Conservation (phyloP, 257 asterid genomes). For the Ilex aquifolium region DNA sequence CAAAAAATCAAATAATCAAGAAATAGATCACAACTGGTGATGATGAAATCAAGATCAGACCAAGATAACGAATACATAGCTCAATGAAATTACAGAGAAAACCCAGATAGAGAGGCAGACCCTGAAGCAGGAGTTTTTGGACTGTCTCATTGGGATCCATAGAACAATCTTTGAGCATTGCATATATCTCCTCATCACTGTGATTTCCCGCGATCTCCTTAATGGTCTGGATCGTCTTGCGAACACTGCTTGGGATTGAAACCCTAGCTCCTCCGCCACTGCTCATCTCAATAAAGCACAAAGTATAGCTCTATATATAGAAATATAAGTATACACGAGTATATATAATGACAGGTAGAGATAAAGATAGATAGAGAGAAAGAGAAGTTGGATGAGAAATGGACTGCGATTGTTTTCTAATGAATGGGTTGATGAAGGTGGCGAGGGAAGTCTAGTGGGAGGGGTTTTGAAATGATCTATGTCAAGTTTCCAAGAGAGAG, state of each 20-base stretch:
- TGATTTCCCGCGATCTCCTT: constrained; percentile 86
- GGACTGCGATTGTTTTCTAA: too few species aligned
- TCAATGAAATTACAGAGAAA: background rate
- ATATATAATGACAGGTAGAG: too few species aligned
- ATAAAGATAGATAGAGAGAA: too few species aligned
- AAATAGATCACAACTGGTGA: too few species aligned
- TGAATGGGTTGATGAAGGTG: too few species aligned
- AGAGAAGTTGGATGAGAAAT: too few species aligned
- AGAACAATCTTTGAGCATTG: constrained; percentile 77
- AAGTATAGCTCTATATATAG: too few species aligned
- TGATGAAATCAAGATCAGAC: background rate
- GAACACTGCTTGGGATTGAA: constrained; percentile 64
- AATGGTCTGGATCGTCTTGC: constrained; percentile 68
- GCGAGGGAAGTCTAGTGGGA: too few species aligned
- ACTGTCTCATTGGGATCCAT: constrained; percentile 96
- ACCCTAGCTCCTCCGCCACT: constrained; percentile 40
- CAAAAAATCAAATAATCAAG: constrained; percentile 6
- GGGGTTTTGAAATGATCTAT: too few species aligned
- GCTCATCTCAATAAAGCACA: background rate
- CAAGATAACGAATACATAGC: background rate
- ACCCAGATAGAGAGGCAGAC: constrained; percentile 24
- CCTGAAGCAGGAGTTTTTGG: constrained; percentile 78
- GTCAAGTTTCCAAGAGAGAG: too few species aligned
- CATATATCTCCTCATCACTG: constrained; percentile 85
- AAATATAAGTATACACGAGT: too few species aligned